Base-by-base conservation (phyloP, 139 green algal species). In the Closterium sp. region DNA sequence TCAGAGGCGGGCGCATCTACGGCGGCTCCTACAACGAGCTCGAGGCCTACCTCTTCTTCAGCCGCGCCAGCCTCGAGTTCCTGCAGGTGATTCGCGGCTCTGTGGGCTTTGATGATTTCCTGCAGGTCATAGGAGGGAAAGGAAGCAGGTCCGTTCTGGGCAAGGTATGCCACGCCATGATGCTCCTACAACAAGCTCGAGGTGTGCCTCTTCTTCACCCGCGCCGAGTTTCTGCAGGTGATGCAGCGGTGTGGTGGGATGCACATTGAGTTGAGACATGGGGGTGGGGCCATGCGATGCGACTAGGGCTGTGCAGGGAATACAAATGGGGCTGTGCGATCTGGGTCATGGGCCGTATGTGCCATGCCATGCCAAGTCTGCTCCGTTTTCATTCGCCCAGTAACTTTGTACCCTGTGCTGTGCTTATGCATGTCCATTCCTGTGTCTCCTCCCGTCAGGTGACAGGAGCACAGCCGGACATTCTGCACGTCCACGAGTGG, bases 41-140 rank as follows among this genome's bases (percentile, higher is more conserved):
- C 28, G 98, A 99, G 93, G 97, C 97, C 22, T 99, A 99, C 96
- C 95, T 99, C 17, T 99, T 98, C 96, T 98, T 99, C 91, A 98
- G 95, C 94, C 96, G 98, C 29, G 97, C 98, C 21, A 90, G 90
- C 29, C 96, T 99, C 62, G 98, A 99, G 96, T 98, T 96, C 92
- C 91, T 99, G 62, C 88, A 92, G 70, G 92, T 94, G 92, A 19
- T 88, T 9, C 10, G 11, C 5, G 45, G 10, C 45, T 2, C 10
- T 9, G 3, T 2, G 45, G 11, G 32, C 2, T 38, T 38, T 4
- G 32, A 4, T 38, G 2, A 7, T 4, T 2, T 38, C 32, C 32
- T 38, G 32, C 32, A 38, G 32, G 32, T 38, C 4, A 38, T 38
- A 4, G 32, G 32, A n/a, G n/a, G n/a, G n/a, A n/a, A n/a, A n/a